A percentile compares a stretch with the other conserved stretches of the same genome.
These are phyloP conservation scores for Hordeum marinum DNA, from an alignment of 176 grass and related monocot species.

Conservation along the genomic window DNA sequence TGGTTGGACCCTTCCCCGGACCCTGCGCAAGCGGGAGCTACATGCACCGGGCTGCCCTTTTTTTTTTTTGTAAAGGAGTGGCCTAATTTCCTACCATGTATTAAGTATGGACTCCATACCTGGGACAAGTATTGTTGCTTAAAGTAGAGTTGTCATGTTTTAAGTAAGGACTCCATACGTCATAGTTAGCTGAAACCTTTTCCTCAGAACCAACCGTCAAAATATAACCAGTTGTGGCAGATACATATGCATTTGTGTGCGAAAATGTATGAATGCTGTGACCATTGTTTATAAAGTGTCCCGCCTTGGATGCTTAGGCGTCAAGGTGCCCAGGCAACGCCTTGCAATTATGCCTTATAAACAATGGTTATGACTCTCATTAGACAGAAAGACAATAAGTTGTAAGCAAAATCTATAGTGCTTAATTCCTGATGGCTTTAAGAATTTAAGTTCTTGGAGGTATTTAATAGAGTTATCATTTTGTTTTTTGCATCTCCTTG, in stretches of 20 bases:
- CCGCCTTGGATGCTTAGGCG: no score
- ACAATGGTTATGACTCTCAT: not conserved
- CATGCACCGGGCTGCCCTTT: no score
- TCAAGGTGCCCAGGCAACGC: no score
- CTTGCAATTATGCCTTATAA: no score
- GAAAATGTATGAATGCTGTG: not conserved
- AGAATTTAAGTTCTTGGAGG: not conserved
- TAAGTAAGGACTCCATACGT: not conserved
- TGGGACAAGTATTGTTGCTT: slow-evolving; percentile 10
- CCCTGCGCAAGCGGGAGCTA: no score
- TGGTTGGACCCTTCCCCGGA: no score
- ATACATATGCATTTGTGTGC: slow-evolving; percentile 1
- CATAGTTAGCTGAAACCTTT: not conserved
- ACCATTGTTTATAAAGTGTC: not conserved
- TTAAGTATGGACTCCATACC: not conserved
- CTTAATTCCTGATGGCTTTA: slow-evolving; percentile 4
- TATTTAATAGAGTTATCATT: not conserved
- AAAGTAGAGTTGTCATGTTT: not conserved
- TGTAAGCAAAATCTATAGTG: not conserved
- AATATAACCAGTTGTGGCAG: not conserved
- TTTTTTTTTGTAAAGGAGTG: not conserved
- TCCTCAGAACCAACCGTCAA: slow-evolving; percentile 8
- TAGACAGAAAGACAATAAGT: not conserved
- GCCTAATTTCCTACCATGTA: not conserved
- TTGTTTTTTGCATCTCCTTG: slow-evolving; percentile 1